These are phyloP conservation scores for Eleusine indica DNA, from an alignment of 176 grass and related monocot species.

Conservation along the genomic window DNA sequence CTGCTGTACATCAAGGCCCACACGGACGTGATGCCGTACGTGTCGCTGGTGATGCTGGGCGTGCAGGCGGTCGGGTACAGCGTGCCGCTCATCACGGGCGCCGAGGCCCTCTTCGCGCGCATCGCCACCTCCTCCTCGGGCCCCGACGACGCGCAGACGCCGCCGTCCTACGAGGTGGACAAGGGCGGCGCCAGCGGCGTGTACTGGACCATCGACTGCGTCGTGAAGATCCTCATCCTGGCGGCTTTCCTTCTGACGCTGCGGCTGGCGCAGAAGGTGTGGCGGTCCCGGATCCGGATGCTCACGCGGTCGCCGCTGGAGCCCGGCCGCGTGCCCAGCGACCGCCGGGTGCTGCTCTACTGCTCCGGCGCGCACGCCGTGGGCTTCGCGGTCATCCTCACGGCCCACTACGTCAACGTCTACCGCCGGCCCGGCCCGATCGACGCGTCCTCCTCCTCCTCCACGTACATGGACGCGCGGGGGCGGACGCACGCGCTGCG, in stretches of 20 bases:
- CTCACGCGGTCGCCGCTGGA: constrained; percentile 77
- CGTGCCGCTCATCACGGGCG: constrained; percentile 80
- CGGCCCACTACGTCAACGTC: constrained; percentile 57
- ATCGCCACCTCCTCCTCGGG: constrained; percentile 34
- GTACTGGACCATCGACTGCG: constrained; percentile 76
- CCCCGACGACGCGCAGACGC: neutral
- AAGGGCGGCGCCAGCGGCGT: constrained; percentile 48
- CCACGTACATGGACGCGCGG: constrained; percentile 63
- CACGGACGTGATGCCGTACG: constrained; percentile 59
- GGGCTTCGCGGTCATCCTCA: constrained; percentile 63
- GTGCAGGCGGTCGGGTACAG: constrained; percentile 87
- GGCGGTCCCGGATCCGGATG: constrained; percentile 81
- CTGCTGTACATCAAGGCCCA: constrained; percentile 75
- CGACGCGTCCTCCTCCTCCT: neutral
- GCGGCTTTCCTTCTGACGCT: constrained; percentile 71
- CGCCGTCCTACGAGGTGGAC: constrained; percentile 64
- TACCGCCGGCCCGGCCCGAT: constrained; percentile 49
- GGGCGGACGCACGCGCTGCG: constrained; percentile 73
- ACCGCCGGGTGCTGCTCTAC: constrained; percentile 60
- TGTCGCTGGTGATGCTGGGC: constrained; percentile 79
- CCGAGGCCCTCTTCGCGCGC: constrained; percentile 77
- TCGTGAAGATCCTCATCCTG: constrained; percentile 84
- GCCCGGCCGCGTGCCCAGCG: constrained; percentile 73
- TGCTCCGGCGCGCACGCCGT: constrained; percentile 49
- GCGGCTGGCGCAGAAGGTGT: constrained; percentile 80